Percentiles rank a stretch among this genome's conserved stretches.
Evolutionary conservation across 805 yeast genomes (phyloP).

Genomic region (Ogataea neopini): DNA sequence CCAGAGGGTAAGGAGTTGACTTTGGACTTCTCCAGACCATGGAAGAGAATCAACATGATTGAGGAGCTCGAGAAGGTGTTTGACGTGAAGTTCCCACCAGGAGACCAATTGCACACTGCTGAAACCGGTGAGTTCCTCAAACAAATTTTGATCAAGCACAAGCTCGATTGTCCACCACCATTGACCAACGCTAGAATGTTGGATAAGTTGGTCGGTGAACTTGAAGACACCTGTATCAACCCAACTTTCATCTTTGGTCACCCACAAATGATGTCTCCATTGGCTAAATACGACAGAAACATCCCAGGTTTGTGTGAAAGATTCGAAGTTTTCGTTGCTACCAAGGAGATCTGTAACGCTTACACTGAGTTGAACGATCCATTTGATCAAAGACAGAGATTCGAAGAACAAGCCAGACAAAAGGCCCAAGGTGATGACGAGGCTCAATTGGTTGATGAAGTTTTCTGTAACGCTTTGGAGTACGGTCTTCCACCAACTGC

Average conservation of each 20-base stretch:
- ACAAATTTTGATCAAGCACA: slow-evolving; percentile 71
- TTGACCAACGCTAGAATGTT: slow-evolving; percentile 98
- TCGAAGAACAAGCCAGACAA: slow-evolving; percentile 98
- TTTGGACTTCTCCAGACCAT: slow-evolving; percentile 90
- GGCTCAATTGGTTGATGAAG: slow-evolving; percentile 95
- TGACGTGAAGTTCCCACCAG: slow-evolving; percentile 91
- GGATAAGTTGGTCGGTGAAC: slow-evolving; percentile 95
- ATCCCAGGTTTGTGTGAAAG: slow-evolving; percentile 96
- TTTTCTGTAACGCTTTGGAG: slow-evolving; percentile 96
- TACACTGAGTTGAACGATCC: slow-evolving; percentile 99
- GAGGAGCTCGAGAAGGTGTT: slow-evolving; percentile 88
- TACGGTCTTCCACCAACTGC: slow-evolving; percentile 99
- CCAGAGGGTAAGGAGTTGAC: slow-evolving; percentile 78
- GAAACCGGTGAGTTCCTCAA: slow-evolving; percentile 92
- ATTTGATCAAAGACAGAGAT: slow-evolving; percentile 95
- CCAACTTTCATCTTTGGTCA: slow-evolving; percentile 98
- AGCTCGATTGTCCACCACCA: slow-evolving; percentile 84
- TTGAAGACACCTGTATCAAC: slow-evolving; percentile 91
- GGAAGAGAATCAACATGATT: slow-evolving; percentile 98
- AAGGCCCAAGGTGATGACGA: slow-evolving; percentile 99
- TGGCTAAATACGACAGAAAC: slow-evolving; percentile 93
- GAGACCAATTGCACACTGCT: slow-evolving; percentile 89
- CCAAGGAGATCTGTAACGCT: slow-evolving; percentile 97
- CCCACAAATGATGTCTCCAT: slow-evolving; percentile 99
- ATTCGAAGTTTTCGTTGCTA: slow-evolving; percentile 97